Conservation (phyloP, 2,329 filamentous ascomycete species). For the Cladobotryum mycophilum region DNA sequence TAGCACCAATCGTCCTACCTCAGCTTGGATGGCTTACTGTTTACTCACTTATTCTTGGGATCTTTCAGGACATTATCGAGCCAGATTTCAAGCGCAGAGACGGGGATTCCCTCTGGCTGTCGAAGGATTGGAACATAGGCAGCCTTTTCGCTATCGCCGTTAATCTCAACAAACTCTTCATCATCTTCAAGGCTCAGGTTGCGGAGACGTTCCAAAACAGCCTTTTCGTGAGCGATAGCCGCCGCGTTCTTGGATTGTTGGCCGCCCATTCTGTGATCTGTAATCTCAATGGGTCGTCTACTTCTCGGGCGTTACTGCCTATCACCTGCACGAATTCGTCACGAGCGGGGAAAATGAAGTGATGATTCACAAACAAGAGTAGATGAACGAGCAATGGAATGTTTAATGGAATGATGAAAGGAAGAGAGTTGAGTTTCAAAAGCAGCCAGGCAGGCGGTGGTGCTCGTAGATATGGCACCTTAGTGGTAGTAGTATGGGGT, state of each 20-base stretch:
- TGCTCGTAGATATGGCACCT: too few relatives aligned
- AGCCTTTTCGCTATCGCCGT: constrained; percentile 27
- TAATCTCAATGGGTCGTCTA: not conserved
- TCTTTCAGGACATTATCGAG: constrained; percentile 56
- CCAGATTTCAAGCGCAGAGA: constrained; percentile 50
- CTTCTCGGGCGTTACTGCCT: too few relatives aligned
- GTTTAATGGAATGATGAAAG: too few relatives aligned
- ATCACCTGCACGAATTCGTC: too few relatives aligned
- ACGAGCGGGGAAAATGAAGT: too few relatives aligned
- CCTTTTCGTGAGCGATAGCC: constrained; percentile 34
- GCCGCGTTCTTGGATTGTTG: constrained; percentile 35
- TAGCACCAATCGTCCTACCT: not conserved
- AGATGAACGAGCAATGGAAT: too few relatives aligned
- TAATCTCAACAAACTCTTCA: constrained; percentile 49
- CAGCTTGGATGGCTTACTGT: not conserved
- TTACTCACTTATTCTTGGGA: constrained; percentile 55
- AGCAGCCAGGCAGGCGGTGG: too few relatives aligned
- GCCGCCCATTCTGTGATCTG: constrained; percentile 33
- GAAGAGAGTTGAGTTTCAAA: too few relatives aligned
- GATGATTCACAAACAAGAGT: too few relatives aligned
- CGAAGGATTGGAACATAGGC: constrained; percentile 11
- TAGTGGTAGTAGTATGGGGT: too few relatives aligned
- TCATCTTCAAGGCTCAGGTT: constrained; percentile 43
- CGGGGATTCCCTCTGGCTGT: constrained; percentile 42
- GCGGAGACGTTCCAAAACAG: constrained; percentile 37